A percentile compares a stretch with the other conserved stretches of the same genome.
Conservation (phyloP, 1,284 basidiomycete genomes). For the Erythrobasidium hasegawianum region DNA sequence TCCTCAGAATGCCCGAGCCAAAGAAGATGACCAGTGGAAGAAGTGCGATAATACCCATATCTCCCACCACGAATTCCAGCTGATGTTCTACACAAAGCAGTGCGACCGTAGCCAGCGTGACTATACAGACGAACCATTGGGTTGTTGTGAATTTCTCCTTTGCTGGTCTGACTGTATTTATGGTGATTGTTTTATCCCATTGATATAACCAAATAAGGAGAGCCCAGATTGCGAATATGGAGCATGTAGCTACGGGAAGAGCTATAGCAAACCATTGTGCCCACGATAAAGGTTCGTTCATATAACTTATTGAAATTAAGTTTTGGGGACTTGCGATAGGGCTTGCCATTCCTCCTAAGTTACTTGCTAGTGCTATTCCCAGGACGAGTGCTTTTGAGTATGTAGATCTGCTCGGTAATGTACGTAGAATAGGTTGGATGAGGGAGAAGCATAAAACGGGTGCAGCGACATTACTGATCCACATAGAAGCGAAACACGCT, state of each 20-base stretch:
- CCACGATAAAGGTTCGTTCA: constrained; percentile 88
- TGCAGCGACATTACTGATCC: constrained; percentile 98
- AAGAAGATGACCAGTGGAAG: constrained; percentile 93
- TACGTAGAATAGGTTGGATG: constrained; percentile 91
- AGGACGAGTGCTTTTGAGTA: constrained; percentile 91
- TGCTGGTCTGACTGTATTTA: constrained; percentile 74
- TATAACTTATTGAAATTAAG: constrained; percentile 80
- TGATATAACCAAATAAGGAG: constrained; percentile 81
- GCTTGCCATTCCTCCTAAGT: constrained; percentile 64
- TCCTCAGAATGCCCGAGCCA: constrained; percentile 86
- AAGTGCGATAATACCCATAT: constrained; percentile 97
- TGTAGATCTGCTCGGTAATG: constrained; percentile 76
- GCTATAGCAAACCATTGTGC: constrained; percentile 90
- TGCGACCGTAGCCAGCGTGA: constrained; percentile 80
- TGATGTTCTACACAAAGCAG: constrained; percentile 87
- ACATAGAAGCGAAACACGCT: constrained; percentile 98
- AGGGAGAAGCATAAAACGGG: constrained; percentile 95
- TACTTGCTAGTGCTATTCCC: constrained; percentile 92
- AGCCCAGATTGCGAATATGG: constrained; percentile 85
- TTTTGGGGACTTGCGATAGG: constrained; percentile 87
- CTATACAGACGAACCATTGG: constrained; percentile 85
- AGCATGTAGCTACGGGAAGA: constrained; percentile 80
- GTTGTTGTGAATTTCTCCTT: constrained; percentile 73
- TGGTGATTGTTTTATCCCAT: constrained; percentile 73
- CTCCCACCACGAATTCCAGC: constrained; percentile 75